phyloP scores from a whole-genome alignment of 441 rosid genomes.

The Geranium incanum region DNA sequence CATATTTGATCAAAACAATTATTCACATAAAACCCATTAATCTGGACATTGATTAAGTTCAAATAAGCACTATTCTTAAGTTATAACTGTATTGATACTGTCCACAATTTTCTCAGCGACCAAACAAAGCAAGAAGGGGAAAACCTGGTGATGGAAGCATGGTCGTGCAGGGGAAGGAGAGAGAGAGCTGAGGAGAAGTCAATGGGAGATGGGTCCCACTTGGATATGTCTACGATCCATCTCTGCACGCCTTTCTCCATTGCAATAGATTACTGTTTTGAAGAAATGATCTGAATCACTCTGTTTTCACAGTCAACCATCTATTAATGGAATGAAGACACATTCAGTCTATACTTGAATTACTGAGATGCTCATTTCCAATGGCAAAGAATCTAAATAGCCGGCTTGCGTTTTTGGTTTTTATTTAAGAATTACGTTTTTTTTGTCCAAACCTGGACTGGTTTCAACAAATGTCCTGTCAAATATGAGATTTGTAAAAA shows the following conservation, averaged over 20 bases:
- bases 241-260: constrained; percentile 54
- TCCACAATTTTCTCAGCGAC: neutral
- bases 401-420: neutral
- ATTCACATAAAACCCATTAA: neutral
- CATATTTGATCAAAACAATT: neutral
- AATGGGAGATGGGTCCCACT: constrained; percentile 47
- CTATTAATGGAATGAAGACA: too few relatives aligned
- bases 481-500: too few relatives aligned
- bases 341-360: neutral
- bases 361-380: neutral
- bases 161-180: constrained; percentile 41
- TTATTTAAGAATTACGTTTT: neutral
- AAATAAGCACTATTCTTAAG: too few relatives aligned
- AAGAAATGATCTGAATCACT: neutral
- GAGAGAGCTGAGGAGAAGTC: constrained; percentile 43
- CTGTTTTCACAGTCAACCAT: too few relatives aligned
- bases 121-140: neutral
- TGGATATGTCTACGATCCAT: constrained; percentile 53
- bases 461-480: too few relatives aligned
- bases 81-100: too few relatives aligned
- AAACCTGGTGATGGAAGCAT: constrained; percentile 46
- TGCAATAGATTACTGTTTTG: neutral
- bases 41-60: neutral
- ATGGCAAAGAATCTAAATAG: neutral
- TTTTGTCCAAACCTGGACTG: too few relatives aligned